Evolutionary conservation across 2,329 filamentous ascomycete species (phyloP).

Genomic region (Metarhizium sp.): DNA sequence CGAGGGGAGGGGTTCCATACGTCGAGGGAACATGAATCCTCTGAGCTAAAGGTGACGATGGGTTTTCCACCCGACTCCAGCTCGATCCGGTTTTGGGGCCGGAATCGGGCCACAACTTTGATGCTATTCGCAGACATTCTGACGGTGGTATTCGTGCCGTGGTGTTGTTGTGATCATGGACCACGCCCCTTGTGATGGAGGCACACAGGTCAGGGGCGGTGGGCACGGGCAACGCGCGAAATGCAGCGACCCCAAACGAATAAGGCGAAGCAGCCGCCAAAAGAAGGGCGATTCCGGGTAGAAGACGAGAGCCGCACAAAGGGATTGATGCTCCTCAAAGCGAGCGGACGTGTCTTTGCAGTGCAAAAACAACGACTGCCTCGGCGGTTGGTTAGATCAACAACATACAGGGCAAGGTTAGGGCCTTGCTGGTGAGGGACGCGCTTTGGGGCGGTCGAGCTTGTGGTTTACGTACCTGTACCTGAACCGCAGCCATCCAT

Average conservation of each 20-base stretch:
- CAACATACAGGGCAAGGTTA: neutral
- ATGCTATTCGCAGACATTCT: conserved; percentile 56
- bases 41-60: conserved; percentile 79
- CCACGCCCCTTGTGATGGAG: conserved; percentile 5
- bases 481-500: neutral
- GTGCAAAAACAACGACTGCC: neutral
- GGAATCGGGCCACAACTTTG: conserved; percentile 94
- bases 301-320: neutral
- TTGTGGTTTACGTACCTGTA: neutral
- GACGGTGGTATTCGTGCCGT: conserved; percentile 12
- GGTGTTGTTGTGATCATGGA: conserved; percentile 7
- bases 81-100: conserved; percentile 94
- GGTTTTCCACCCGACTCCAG: conserved; percentile 82
- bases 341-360: conserved; percentile 2
- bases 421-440: neutral
- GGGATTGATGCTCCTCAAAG: neutral
- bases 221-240: neutral
- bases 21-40: conserved; percentile 80
- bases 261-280: neutral
- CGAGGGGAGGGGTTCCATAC: conserved; percentile 35
- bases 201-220: neutral
- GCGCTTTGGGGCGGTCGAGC: neutral
- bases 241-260: neutral
- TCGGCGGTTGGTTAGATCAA: conserved; percentile 1
- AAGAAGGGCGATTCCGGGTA: neutral